These are phyloP conservation scores for Leccinum variicolor DNA, from an alignment of 768 basidiomycete species.

Conservation along the genomic window DNA sequence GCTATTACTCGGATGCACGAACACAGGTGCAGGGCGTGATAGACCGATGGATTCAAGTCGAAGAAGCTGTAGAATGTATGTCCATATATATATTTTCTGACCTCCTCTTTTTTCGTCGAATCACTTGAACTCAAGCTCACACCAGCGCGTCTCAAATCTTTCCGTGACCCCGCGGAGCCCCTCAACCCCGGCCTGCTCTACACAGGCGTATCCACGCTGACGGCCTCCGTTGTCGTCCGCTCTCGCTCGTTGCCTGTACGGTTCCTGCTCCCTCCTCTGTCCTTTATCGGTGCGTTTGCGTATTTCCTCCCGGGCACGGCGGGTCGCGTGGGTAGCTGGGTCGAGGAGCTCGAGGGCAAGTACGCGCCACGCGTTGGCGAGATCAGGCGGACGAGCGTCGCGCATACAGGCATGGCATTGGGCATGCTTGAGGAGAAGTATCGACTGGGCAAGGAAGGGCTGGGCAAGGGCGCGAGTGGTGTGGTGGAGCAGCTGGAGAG, in stretches of 20 bases:
- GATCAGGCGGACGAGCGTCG: conserved; percentile 61
- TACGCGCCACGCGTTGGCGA: conserved; percentile 69
- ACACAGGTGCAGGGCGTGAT: conserved; percentile 69
- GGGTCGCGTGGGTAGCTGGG: conserved; percentile 61
- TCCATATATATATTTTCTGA: conserved; percentile 8
- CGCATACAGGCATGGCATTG: conserved; percentile 59
- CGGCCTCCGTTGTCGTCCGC: conserved; percentile 83
- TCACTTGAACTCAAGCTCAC: not conserved
- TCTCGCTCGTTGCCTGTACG: conserved; percentile 70
- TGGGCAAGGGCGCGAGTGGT: conserved; percentile 43
- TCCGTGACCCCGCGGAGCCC: conserved; percentile 76
- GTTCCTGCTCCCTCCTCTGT: conserved; percentile 68
- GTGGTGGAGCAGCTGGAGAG: conserved; percentile 59
- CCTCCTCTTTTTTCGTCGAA: not conserved
- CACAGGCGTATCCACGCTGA: conserved; percentile 83
- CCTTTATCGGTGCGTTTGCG: conserved; percentile 64
- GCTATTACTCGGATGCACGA: conserved; percentile 55
- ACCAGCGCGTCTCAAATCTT: conserved; percentile 75
- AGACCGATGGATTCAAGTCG: conserved; percentile 80
- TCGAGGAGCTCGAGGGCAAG: conserved; percentile 63
- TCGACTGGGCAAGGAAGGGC: conserved; percentile 40
- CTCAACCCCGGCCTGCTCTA: conserved; percentile 90
- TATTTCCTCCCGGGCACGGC: conserved; percentile 89
- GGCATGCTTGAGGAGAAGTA: conserved; percentile 52
- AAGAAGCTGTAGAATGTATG: conserved; percentile 83